Percentiles rank a stretch among this genome's conserved stretches.
Evolutionary conservation across 441 rosid species (phyloP).

Genomic region (Biscutella auriculata): DNA sequence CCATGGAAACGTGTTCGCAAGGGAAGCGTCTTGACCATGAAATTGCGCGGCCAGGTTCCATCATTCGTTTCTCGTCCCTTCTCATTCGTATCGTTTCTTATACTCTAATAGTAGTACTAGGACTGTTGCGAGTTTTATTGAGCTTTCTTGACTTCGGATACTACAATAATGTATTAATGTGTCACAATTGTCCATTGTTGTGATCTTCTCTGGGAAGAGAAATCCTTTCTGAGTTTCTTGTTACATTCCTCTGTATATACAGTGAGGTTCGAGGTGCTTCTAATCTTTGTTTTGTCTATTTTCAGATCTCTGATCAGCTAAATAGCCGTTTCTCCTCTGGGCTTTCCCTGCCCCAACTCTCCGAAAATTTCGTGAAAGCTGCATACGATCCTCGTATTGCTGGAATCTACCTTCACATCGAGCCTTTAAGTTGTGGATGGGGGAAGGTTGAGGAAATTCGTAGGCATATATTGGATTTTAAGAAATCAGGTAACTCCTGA

Average conservation of each 20-base stretch:
- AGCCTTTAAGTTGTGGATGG: slow-evolving; percentile 82
- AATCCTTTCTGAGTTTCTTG: background rate
- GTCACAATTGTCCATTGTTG: background rate
- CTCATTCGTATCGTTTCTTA: background rate
- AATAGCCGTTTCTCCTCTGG: slow-evolving; percentile 84
- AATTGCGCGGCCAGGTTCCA: slow-evolving; percentile 82
- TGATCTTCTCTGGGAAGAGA: background rate
- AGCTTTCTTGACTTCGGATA: background rate
- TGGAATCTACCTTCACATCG: slow-evolving; percentile 83
- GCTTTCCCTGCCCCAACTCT: slow-evolving; percentile 72
- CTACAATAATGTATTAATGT: background rate
- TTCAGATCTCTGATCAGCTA: slow-evolving; percentile 90
- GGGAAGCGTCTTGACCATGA: slow-evolving; percentile 74
- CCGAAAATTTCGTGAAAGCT: slow-evolving; percentile 82
- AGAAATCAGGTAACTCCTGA: slow-evolving; percentile 63
- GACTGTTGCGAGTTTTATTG: background rate
- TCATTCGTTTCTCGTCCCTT: background rate
- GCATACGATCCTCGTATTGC: slow-evolving; percentile 87
- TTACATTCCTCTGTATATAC: background rate
- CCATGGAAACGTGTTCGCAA: slow-evolving; percentile 89
- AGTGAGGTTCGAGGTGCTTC: background rate
- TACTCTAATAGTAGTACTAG: background rate
- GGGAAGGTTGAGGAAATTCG: slow-evolving; percentile 87
- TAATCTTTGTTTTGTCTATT: slow-evolving; percentile 8
- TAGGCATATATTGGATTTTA: slow-evolving; percentile 68